Base-by-base conservation (phyloP, 2,329 filamentous ascomycete genomes). In the Monosporascus ibericus region DNA sequence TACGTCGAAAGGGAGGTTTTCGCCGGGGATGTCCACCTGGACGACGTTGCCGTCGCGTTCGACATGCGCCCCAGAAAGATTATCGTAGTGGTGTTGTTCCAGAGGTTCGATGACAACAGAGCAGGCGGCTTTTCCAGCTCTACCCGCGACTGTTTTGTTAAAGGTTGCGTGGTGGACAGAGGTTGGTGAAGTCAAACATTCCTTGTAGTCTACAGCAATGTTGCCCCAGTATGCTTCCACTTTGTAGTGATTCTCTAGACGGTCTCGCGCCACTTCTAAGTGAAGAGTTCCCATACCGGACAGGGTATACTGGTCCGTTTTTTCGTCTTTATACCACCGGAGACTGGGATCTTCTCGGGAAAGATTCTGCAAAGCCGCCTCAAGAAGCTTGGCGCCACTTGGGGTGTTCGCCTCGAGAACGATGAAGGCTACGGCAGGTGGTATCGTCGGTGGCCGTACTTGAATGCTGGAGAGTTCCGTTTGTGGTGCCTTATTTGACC, bases 251-350 rank as follows among this genome's bases (percentile, higher is more conserved):
- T 90, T 88, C 58, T 94, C 84, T 9, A 99, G 81, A 44, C 92
- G 83, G 68, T 97, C 90, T 48, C 90, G 78, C 0, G 92, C 92
- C 48, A 99, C 94, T 63, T 99, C 94, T 1, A 99, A 78, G 69
- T 99, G 94, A 27, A 99, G 80, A 63, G 95, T 90, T 7, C 94
- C 94, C 94, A 99, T 97, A 4, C 94, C 94, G 50, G 92, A 92
- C 0, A 99, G 78, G 34, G 95, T 86, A 47, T 94, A 96, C 64
- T 96, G 91, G 2, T 94, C 94, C 1, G 90, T 92, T 67, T 96
- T 94, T 56, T 92, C 84, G 62, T 97, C 90, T 30, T 89, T 77
- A 37, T 80, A 88, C 66, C 95, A 88, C 52, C 94, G 84, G 22
- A 99, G 75, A 68, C 91, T 96, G 0, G 94, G 94, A 63, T 99